Percentiles rank a stretch among this genome's conserved stretches.
Conservation (phyloP, 2,329 filamentous ascomycete species). For the Colletotrichum spaethianum region DNA sequence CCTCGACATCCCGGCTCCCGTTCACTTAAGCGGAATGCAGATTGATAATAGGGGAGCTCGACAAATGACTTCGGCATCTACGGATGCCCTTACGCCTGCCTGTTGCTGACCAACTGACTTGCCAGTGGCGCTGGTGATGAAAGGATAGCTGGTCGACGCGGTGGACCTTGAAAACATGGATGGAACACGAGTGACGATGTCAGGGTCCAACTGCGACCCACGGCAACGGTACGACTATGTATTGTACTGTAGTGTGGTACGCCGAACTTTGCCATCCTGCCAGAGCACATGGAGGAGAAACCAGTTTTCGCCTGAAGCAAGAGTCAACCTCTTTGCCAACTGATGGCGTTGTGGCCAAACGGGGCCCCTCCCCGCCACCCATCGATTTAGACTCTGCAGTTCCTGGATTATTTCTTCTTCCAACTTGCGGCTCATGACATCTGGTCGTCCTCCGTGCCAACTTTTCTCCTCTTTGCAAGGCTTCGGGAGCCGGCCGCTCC, state of each 20-base stretch:
- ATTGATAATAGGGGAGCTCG: not conserved
- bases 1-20: conserved; percentile 29
- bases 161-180: conserved; percentile 30
- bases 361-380: not conserved
- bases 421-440: conserved; percentile 4
- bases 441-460: not conserved
- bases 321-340: not conserved
- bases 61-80: not conserved
- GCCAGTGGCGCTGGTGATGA: not conserved
- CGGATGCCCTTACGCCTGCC: not conserved
- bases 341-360: not conserved
- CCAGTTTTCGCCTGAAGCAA: conserved; percentile 19
- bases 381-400: conserved; percentile 12
- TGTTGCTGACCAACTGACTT: conserved; percentile 3
- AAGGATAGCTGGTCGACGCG: conserved; percentile 30
- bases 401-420: not conserved
- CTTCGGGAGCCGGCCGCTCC: not conserved
- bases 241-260: not conserved
- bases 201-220: conserved; percentile 20
- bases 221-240: not conserved
- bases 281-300: not conserved
- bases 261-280: not conserved
- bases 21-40: not conserved
- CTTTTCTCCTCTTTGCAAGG: not conserved
- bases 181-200: conserved; percentile 39